Conservation (phyloP, 768 basidiomycete genomes). For the Boletellus sp. region DNA sequence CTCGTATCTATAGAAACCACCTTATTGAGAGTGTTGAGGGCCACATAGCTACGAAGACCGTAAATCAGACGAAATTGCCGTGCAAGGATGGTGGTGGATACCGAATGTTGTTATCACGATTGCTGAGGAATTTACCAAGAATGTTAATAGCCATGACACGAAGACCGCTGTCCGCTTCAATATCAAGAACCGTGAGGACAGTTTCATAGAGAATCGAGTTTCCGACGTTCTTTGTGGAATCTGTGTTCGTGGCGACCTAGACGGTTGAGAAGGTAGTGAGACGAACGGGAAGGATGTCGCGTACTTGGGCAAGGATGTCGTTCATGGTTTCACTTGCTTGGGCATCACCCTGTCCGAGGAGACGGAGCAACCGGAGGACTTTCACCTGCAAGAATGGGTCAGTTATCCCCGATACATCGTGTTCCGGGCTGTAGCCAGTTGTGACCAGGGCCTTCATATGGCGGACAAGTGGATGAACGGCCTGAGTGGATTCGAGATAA, state of each 20-base stretch:
- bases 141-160: conserved; percentile 99
- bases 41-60: conserved; percentile 71
- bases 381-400: conserved; percentile 96
- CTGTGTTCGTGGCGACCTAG: conserved; percentile 98
- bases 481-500: conserved; percentile 43
- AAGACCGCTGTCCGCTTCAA: conserved; percentile 92
- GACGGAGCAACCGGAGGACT: conserved; percentile 78
- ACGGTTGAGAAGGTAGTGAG: conserved; percentile 1
- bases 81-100: conserved; percentile 34
- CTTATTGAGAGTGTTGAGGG: conserved; percentile 96
- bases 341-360: conserved; percentile 83
- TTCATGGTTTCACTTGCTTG: conserved; percentile 96
- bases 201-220: conserved; percentile 98
- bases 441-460: conserved; percentile 93
- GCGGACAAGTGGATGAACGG: conserved; percentile 88
- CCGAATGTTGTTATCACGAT: conserved; percentile 98
- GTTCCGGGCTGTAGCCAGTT: conserved; percentile 96
- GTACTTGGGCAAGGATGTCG: conserved; percentile 92
- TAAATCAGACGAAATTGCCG: conserved; percentile 4
- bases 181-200: conserved; percentile 92
- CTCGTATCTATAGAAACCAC: conserved; percentile 97
- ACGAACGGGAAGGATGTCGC: conserved; percentile 3
- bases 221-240: conserved; percentile 95
- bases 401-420: conserved; percentile 99
- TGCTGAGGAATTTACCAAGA: conserved; percentile 94